Percentiles rank a stretch among this genome's conserved stretches.
Conservation (phyloP, 768 basidiomycete species). For the Mycena epipterygia region DNA sequence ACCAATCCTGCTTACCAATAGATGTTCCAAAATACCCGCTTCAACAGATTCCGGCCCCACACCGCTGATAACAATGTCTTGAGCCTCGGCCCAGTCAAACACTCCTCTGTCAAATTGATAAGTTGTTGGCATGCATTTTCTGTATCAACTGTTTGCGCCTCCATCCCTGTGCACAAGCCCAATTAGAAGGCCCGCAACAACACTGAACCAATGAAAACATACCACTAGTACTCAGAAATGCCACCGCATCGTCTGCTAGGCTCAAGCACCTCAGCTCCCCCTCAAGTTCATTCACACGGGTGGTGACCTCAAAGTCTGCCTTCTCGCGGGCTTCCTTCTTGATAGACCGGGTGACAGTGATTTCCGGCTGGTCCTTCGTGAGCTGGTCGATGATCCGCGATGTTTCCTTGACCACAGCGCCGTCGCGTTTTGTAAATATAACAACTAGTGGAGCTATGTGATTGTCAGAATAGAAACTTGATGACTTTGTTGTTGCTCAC, state of each 20-base stretch:
- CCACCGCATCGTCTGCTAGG: too few relatives aligned
- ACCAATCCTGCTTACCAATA: neutral
- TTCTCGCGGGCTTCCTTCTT: too few relatives aligned
- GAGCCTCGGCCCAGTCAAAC: neutral
- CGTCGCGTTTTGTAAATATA: constrained; percentile 4
- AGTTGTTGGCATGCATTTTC: neutral
- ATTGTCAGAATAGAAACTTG: neutral
- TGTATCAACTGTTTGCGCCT: neutral
- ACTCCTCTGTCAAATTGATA: neutral
- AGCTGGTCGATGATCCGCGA: neutral
- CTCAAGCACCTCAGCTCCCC: too few relatives aligned
- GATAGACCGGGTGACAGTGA: too few relatives aligned
- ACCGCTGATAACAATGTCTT: neutral
- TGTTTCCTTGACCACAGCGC: neutral
- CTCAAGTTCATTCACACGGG: too few relatives aligned
- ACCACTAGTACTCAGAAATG: too few relatives aligned
- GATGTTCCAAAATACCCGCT: neutral
- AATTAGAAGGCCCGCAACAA: too few relatives aligned
- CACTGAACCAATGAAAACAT: too few relatives aligned
- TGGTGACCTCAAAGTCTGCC: too few relatives aligned
- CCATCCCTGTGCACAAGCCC: neutral
- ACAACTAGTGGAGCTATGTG: constrained; percentile 3
- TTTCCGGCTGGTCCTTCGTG: neutral
- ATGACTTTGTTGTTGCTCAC: too few relatives aligned
- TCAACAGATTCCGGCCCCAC: too few relatives aligned